Evolutionary conservation across 108 stramenopile genomes (phyloP).

Genomic region (Cyclotella kingstonii): DNA sequence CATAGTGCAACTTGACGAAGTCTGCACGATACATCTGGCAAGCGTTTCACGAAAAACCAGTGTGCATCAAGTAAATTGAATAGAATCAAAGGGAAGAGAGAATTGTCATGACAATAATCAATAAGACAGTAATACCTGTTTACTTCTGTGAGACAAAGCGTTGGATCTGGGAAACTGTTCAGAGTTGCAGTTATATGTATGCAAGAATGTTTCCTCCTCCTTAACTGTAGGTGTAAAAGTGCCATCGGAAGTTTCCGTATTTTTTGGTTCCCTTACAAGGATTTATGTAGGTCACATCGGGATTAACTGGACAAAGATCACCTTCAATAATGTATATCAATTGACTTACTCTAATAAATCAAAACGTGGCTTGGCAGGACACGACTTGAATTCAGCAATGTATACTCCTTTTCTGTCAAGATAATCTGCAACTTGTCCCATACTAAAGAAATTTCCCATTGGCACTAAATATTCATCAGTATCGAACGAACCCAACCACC

Average conservation of each 20-base stretch:
- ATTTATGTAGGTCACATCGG: background rate
- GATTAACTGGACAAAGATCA: background rate
- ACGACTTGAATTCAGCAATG: conserved; percentile 45
- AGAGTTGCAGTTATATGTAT: conserved; percentile 87
- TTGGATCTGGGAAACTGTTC: conserved; percentile 69
- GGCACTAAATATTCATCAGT: conserved; percentile 86
- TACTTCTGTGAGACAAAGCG: conserved; percentile 74
- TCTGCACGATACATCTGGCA: conserved; percentile 69
- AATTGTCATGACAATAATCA: background rate
- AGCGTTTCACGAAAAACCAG: too few relatives aligned
- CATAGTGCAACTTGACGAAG: conserved; percentile 81
- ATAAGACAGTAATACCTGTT: conserved; percentile 60
- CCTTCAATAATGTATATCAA: background rate
- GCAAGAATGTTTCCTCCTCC: conserved; percentile 61
- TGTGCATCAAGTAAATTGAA: too few relatives aligned
- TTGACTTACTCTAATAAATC: conserved; percentile 40
- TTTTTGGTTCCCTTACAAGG: conserved; percentile 30
- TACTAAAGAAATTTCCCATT: conserved; percentile 46
- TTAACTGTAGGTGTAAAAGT: conserved; percentile 51
- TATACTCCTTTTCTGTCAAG: conserved; percentile 37
- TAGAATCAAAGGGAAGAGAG: background rate
- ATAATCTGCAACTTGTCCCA: conserved; percentile 42
- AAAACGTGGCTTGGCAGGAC: conserved; percentile 41
- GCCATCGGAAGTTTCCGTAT: conserved; percentile 13
- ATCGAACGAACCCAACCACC: conserved; percentile 82